Evolutionary conservation across 306 rosid genomes (phyloP).

Genomic region (Amphicarpaea edgeworthii): DNA sequence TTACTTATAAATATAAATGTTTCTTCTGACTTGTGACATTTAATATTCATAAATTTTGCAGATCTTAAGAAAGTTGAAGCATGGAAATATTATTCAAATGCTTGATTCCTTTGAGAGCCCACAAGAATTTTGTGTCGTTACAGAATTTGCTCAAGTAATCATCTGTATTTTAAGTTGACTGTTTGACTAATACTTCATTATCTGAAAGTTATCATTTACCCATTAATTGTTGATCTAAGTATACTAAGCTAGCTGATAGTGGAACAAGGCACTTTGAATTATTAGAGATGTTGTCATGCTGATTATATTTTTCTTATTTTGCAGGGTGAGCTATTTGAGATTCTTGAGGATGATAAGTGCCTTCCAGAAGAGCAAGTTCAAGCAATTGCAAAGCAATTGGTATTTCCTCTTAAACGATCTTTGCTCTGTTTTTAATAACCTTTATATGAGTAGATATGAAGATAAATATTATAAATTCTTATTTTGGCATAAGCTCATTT

Average conservation of each 20-base stretch:
- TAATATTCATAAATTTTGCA: constrained; percentile 51
- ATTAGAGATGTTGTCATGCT: constrained; percentile 29
- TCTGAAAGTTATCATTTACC: constrained; percentile 28
- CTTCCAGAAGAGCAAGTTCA: constrained; percentile 99
- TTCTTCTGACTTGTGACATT: constrained; percentile 30
- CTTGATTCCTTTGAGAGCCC: constrained; percentile 98
- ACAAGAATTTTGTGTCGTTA: constrained; percentile 96
- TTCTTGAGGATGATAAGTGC: constrained; percentile 98
- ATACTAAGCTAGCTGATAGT: constrained; percentile 14
- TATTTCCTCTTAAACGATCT: constrained; percentile 45
- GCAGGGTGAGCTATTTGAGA: constrained; percentile 97
- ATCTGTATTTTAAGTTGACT: constrained; percentile 38
- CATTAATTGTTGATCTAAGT: constrained; percentile 1
- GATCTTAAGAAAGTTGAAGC: constrained; percentile 95
- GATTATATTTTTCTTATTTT: constrained; percentile 41
- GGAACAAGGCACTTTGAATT: constrained; percentile 24
- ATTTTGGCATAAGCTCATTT: constrained; percentile 2
- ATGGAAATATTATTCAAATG: constrained; percentile 93
- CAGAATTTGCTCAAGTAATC: constrained; percentile 93
- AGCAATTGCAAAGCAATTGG: constrained; percentile 99
- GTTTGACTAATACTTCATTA: constrained; percentile 11
- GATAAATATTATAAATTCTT: neutral
- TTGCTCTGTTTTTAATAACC: neutral
- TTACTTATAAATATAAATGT: constrained; percentile 12
- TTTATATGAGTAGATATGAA: constrained; percentile 20